Base-by-base conservation (phyloP, 805 yeast species). In the Candida wancherniae region DNA sequence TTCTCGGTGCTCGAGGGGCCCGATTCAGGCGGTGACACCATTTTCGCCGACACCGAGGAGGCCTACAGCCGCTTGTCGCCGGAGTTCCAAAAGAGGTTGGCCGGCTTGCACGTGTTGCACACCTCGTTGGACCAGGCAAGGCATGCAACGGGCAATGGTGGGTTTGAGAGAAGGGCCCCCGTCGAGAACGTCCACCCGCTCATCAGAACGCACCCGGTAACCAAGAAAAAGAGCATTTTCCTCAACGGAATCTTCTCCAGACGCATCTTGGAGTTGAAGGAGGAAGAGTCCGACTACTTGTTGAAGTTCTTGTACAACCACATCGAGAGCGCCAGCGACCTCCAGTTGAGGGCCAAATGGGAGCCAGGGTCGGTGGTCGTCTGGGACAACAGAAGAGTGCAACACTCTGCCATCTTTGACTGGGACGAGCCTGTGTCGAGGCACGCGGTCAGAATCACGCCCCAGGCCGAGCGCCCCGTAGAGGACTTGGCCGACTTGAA, bases 381-480 rank as follows among this genome's bases (percentile, higher is more conserved):
- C 16, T 83, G 90, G 90, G 92, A 83, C 50, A 83, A 83, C 65
- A 75, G 92, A 53, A 65, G 80, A 49, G 71, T 77, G 7, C 58
- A 72, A 15, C 92, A 83, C 54, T 64, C 83, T 9, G 86, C 87
- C n/a, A 66, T 77, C 11, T 70, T 75, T 34, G 90, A 83, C 48
- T 82, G 84, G 80, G 66, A 72, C 27, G 36, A 47, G 14, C 78
- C 81, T 11, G 73, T 69, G 22, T 66, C 75, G 14, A 73, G 92
- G 55, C 90, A 82, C 44, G 84, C 83, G 6, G 76, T 77, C 50
- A 71, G 90, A 55, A 72, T 82, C 36, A 80, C 87, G 11, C 78
- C 83, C 3, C 72, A 73, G 46, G 88, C 80, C 12, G 90, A 83
- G 55, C 66, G 80, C 51, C 90, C 92, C 2, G 64, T 65, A 10